Evolutionary conservation across 768 basidiomycete genomes (phyloP), one percentile per base, ranked within the genome.

Genomic region (Phallus indusiatus): DNA sequence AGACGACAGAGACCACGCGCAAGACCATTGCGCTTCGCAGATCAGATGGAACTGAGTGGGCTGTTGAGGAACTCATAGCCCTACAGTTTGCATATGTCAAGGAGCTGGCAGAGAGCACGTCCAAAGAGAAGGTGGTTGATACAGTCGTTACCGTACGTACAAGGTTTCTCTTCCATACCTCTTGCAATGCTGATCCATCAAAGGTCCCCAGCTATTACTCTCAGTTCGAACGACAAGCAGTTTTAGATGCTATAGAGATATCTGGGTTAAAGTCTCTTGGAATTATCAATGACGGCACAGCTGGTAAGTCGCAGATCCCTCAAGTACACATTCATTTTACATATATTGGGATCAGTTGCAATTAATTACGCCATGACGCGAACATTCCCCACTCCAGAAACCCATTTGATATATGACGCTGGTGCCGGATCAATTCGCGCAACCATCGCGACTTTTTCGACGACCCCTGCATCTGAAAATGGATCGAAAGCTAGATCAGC

Each of bases 311-410:
- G 6, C 21, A 28, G 7, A 42, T 42, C 12, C 42, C 12, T n/a
- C 2, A 42, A 42, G 42, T 42, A 10, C n/a, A 28, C 5, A 22
- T 16, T 18, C 53, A 57, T 42, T 58, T 16, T 17, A 20, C 16
- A 37, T 50, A 20, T 34, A 20, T 49, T 34, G 17, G 18, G 36
- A 8, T 57, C 67, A 71, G 87, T 94, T n/a, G 96, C 93, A 14
- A 80, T 98, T 64, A 99, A 99, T 75, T 99, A 90, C 67, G 96
- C 96, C 47, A 96, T 98, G 93, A 93, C 94, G 1, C 83, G 95
- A 52, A 78, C 83, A 1, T 98, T 98, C 76, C 74, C 86, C 0
- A 74, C 73, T 1, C 83, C 84, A 0, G 88, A 94, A 67, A 82
- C 86, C 69, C 94, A 98, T 68, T 72, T 99, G 64, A 85, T 99